Percentiles rank a stretch among this genome's conserved stretches.
Conservation (phyloP, 192 early-diverging fungal genomes). For the Coemansia sp. region DNA sequence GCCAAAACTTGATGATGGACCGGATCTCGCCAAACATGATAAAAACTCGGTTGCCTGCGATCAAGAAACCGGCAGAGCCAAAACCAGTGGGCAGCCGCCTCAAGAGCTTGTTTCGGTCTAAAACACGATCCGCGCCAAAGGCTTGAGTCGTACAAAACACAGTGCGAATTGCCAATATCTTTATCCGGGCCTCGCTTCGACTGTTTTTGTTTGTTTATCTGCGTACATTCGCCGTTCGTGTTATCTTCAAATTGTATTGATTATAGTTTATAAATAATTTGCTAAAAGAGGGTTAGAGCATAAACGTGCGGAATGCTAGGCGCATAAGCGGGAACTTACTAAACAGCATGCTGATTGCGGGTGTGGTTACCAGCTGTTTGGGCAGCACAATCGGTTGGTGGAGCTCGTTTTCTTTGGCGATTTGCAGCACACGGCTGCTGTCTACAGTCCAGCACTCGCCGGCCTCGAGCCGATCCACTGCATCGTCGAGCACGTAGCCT, state of each 20-base stretch:
- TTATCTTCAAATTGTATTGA: conserved; percentile 2
- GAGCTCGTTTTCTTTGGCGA: conserved; percentile 44
- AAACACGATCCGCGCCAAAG: conserved; percentile 25
- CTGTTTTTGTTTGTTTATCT: conserved; percentile 1
- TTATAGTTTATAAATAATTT: background rate
- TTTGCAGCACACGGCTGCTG: conserved; percentile 26
- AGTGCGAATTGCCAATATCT: background rate
- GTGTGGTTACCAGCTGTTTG: conserved; percentile 41
- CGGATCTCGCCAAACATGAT: conserved; percentile 21
- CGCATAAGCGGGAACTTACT: conserved; percentile 45
- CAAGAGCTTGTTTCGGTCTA: conserved; percentile 41
- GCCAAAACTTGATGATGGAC: background rate
- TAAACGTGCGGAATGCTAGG: conserved; percentile 47
- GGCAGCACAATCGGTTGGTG: conserved; percentile 44
- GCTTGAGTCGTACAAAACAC: background rate
- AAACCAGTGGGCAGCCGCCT: conserved; percentile 36
- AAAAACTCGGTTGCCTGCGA: conserved; percentile 27
- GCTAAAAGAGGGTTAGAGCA: conserved; percentile 23
- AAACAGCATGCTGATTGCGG: conserved; percentile 40
- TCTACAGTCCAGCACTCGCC: conserved; percentile 38
- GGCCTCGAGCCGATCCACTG: conserved; percentile 29
- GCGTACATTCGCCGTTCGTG: background rate
- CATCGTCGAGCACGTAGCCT: conserved; percentile 49
- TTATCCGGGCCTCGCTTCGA: background rate
- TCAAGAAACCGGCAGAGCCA: conserved; percentile 27